phyloP scores from a whole-genome alignment of 345 rosid genomes.

The Eucalyptus pauciflora region DNA sequence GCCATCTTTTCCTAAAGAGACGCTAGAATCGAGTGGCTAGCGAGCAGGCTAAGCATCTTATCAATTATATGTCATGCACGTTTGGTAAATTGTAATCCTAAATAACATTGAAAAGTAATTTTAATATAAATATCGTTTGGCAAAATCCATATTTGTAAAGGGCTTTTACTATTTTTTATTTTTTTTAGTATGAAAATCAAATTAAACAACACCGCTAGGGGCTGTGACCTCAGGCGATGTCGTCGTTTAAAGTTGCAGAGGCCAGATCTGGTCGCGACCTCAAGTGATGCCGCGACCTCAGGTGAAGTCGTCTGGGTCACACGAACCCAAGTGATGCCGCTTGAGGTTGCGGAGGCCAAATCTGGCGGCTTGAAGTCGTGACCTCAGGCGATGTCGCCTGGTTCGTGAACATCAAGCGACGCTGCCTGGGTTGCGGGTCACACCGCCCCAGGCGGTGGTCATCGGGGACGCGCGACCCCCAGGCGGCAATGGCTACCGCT shows the following conservation, averaged over 20 bases:
- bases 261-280: too few relatives aligned
- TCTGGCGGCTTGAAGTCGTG: accelerated
- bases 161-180: too few relatives aligned
- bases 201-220: too few relatives aligned
- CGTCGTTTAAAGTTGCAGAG: accelerated
- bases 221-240: accelerated
- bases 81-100: accelerated
- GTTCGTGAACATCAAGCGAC: accelerated
- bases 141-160: accelerated
- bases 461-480: accelerated
- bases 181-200: too few relatives aligned
- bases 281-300: too few relatives aligned
- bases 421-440: accelerated
- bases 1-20: background rate
- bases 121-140: accelerated
- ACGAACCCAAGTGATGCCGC: accelerated
- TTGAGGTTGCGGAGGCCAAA: accelerated
- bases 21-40: conserved; percentile 14
- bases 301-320: too few relatives aligned
- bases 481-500: accelerated
- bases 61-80: conserved; percentile 4
- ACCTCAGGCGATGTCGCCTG: too few relatives aligned
- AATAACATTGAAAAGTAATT: too few relatives aligned
- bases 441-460: accelerated
- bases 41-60: conserved; percentile 22